Conservation (phyloP, 495 filamentous ascomycete genomes). For the Daldinia caldariorum region DNA sequence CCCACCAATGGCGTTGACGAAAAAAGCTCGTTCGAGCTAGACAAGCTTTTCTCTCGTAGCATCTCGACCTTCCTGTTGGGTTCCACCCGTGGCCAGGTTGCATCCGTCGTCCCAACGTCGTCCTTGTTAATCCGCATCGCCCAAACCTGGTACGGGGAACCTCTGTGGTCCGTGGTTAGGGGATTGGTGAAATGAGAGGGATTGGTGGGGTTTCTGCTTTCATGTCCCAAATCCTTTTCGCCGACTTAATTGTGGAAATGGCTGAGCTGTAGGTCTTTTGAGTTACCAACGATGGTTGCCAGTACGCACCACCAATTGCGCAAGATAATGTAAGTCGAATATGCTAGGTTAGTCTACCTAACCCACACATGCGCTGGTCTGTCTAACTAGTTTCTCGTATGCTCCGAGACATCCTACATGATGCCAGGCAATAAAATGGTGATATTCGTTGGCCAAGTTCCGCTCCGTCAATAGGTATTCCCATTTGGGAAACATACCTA, state of each 20-base stretch:
- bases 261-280: neutral
- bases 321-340: too few species aligned
- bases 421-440: too few species aligned
- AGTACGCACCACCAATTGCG: too few species aligned
- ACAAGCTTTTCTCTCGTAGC: constrained; percentile 4
- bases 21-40: neutral
- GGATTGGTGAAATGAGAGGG: neutral
- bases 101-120: neutral
- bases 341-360: too few species aligned
- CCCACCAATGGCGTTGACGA: constrained; percentile 1
- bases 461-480: too few species aligned
- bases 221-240: neutral
- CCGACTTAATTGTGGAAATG: neutral
- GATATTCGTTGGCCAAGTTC: too few species aligned
- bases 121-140: neutral
- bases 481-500: too few species aligned
- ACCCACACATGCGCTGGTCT: too few species aligned
- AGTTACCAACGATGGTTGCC: neutral
- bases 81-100: neutral
- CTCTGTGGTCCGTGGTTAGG: neutral
- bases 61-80: constrained; percentile 5
- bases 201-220: neutral
- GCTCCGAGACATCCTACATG: too few species aligned
- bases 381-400: too few species aligned
- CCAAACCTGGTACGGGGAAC: neutral